Evolutionary conservation across 768 basidiomycete genomes (phyloP).

Genomic region (Russula sp.): DNA sequence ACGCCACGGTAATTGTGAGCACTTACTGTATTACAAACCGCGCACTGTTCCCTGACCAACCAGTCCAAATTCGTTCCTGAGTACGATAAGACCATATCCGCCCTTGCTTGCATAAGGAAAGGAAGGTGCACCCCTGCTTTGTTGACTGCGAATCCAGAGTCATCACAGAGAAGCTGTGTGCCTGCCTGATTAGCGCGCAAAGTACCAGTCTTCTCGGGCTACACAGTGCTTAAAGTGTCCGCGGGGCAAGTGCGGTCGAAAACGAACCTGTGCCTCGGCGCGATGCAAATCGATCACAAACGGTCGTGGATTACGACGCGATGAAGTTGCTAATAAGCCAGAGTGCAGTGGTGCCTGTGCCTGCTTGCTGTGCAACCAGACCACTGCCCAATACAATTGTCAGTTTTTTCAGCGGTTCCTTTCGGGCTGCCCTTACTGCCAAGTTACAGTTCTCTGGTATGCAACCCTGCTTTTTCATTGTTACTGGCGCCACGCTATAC

Average conservation of each 20-base stretch:
- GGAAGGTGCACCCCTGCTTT: neutral
- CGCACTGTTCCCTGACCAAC: neutral
- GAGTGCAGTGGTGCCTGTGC: constrained; percentile 19
- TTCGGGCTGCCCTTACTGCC: too few species aligned
- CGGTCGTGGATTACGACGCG: neutral
- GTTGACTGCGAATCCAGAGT: neutral
- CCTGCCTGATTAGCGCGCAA: constrained; percentile 19
- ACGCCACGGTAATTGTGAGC: constrained; percentile 6
- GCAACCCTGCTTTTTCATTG: too few species aligned
- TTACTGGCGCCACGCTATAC: too few species aligned
- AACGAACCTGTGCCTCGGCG: neutral
- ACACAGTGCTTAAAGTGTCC: neutral
- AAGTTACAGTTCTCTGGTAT: too few species aligned
- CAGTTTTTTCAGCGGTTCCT: neutral
- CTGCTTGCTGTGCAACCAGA: constrained; percentile 17
- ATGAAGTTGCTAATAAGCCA: constrained; percentile 10
- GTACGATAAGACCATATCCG: neutral
- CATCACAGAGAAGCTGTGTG: neutral
- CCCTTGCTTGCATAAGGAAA: neutral
- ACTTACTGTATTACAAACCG: neutral
- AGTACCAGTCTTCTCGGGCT: neutral
- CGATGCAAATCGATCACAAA: constrained; percentile 2
- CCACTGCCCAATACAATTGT: neutral
- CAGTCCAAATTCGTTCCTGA: neutral
- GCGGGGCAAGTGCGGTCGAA: constrained; percentile 12